Evolutionary conservation across 768 basidiomycete species (phyloP).

Genomic region (Phaffia australis): DNA sequence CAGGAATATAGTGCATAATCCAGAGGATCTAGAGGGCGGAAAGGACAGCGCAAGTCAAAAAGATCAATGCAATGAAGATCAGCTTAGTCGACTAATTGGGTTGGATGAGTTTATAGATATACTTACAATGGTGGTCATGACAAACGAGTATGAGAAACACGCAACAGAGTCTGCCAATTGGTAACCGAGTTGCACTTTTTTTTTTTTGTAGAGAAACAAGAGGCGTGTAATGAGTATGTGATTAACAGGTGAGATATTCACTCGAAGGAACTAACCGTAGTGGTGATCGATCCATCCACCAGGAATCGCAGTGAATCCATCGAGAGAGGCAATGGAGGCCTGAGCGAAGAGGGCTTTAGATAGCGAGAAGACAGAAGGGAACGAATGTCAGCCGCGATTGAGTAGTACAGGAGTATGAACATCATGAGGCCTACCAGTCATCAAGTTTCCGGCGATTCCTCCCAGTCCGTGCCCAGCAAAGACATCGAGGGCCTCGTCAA

Average conservation of each 20-base stretch:
- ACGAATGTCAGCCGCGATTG: not conserved
- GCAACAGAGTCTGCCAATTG: conserved; percentile 59
- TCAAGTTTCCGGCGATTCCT: conserved; percentile 60
- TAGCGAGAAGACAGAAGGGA: conserved; percentile 35
- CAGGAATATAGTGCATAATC: conserved; percentile 41
- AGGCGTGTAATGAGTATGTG: not conserved
- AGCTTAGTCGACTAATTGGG: too few relatives aligned
- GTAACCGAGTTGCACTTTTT: conserved; percentile 58
- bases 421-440: conserved; percentile 2
- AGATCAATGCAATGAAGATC: not conserved
- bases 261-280: conserved; percentile 32
- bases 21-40: conserved; percentile 32
- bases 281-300: conserved; percentile 57
- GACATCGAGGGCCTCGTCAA: conserved; percentile 85
- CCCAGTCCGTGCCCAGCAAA: conserved; percentile 85
- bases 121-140: conserved; percentile 22
- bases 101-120: too few relatives aligned
- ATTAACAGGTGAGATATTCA: too few relatives aligned
- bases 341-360: conserved; percentile 67
- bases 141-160: conserved; percentile 45
- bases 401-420: not conserved
- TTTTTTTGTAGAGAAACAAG: conserved; percentile 38
- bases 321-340: conserved; percentile 51
- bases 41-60: conserved; percentile 31
- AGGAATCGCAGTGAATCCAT: conserved; percentile 50